These are phyloP conservation scores for Erysiphe pulchra DNA, from an alignment of 2,329 filamentous ascomycete species.

Conservation along the genomic window DNA sequence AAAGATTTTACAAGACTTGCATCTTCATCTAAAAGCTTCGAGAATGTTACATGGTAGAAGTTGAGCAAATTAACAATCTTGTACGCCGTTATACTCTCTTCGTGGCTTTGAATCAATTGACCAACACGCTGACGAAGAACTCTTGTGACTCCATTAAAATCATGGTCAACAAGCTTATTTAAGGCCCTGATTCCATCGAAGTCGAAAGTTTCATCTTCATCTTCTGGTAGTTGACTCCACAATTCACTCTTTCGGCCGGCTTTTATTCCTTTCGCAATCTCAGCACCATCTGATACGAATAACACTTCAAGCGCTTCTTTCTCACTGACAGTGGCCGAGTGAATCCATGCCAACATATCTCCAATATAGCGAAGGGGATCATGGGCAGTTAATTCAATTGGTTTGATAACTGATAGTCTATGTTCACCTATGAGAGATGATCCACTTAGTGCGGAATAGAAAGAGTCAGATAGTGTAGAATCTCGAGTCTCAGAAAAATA, in stretches of 20 bases:
- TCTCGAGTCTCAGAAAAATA: constrained; percentile 82
- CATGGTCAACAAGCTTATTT: constrained; percentile 64
- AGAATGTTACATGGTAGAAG: constrained; percentile 74
- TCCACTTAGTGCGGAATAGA: constrained; percentile 70
- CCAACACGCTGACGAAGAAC: constrained; percentile 77
- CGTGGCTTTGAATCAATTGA: constrained; percentile 76
- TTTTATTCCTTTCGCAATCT: constrained; percentile 61
- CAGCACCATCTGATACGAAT: constrained; percentile 74
- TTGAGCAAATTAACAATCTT: constrained; percentile 69
- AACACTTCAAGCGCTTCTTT: constrained; percentile 74
- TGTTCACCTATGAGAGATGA: constrained; percentile 28
- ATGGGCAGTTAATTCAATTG: constrained; percentile 82
- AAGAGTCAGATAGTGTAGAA: constrained; percentile 63
- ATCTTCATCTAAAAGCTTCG: constrained; percentile 44
- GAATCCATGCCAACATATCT: constrained; percentile 94
- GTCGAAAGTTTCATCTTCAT: constrained; percentile 24
- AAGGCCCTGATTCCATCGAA: constrained; percentile 69
- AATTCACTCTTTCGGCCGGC: constrained; percentile 60
- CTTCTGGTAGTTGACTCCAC: constrained; percentile 43
- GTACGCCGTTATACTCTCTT: constrained; percentile 71
- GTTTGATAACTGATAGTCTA: constrained; percentile 39
- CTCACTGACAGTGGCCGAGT: constrained; percentile 84
- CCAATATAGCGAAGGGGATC: constrained; percentile 79
- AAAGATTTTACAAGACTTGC: constrained; percentile 48
- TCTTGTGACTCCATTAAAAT: constrained; percentile 55